Conservation (phyloP, 2,329 filamentous ascomycete species). For the Thielaviopsis cerberus region DNA sequence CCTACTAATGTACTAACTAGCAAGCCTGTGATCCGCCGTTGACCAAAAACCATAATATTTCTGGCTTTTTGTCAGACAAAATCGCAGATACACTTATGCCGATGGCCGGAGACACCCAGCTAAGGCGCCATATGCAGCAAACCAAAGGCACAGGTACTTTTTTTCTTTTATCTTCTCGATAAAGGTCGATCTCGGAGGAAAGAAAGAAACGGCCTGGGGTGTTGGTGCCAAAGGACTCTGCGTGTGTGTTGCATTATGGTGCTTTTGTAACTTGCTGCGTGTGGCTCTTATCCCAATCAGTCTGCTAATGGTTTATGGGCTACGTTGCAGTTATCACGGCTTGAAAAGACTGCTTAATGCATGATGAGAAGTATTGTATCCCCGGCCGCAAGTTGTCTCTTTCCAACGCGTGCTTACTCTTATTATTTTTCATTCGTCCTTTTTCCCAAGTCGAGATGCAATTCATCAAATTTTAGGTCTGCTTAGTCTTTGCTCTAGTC, state of each 20-base stretch:
- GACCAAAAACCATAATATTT: no score
- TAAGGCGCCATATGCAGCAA: background rate
- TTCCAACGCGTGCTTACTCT: background rate
- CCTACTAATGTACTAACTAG: no score
- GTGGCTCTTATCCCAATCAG: background rate
- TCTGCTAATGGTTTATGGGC: background rate
- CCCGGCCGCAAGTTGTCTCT: background rate
- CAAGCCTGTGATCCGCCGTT: background rate
- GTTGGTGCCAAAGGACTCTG: background rate
- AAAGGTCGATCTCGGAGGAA: background rate
- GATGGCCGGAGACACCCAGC: background rate
- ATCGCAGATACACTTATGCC: background rate
- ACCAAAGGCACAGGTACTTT: background rate
- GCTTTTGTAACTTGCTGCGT: background rate
- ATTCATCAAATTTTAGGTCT: background rate
- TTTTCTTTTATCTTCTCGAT: background rate
- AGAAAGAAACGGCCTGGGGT: background rate
- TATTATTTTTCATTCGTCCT: background rate
- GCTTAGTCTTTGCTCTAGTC: no score
- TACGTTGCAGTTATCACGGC: background rate
- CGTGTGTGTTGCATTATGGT: background rate
- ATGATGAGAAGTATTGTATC: background rate
- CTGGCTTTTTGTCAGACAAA: no score
- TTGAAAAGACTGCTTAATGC: background rate
- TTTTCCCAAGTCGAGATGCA: background rate